These are phyloP conservation scores for Coccinonectria pachysandricola DNA, from an alignment of 2,329 filamentous ascomycete species.

Conservation along the genomic window DNA sequence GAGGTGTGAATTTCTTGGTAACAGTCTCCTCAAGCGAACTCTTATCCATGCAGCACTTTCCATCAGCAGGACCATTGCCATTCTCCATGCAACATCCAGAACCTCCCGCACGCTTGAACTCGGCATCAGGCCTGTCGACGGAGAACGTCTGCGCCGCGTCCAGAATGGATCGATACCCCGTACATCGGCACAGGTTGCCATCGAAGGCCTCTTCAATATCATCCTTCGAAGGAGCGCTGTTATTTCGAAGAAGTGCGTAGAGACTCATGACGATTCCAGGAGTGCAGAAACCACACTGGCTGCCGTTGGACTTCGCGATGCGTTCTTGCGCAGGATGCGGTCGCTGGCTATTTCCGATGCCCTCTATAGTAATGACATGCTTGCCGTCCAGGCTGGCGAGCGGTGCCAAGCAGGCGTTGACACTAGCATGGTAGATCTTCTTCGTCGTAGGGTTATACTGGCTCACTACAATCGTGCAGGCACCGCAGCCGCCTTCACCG, in stretches of 20 bases:
- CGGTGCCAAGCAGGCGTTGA: constrained; percentile 91
- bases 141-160: constrained; percentile 91
- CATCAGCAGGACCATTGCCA: constrained; percentile 29
- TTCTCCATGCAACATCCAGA: constrained; percentile 65
- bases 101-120: constrained; percentile 33
- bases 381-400: constrained; percentile 92
- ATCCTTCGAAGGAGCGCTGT: constrained; percentile 63
- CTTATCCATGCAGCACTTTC: constrained; percentile 61
- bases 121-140: constrained; percentile 34
- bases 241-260: constrained; percentile 85
- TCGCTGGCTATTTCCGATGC: constrained; percentile 77
- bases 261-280: constrained; percentile 97
- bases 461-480: constrained; percentile 89
- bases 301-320: constrained; percentile 83
- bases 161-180: constrained; percentile 86
- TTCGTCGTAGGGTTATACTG: constrained; percentile 90
- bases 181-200: constrained; percentile 91
- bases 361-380: constrained; percentile 95
- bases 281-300: constrained; percentile 90
- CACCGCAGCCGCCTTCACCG: constrained; percentile 91
- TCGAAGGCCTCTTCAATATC: constrained; percentile 95
- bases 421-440: constrained; percentile 88
- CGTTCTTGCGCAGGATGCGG: constrained; percentile 88
- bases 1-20: constrained; percentile 66
- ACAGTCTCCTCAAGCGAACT: constrained; percentile 37